Conservation (phyloP, 208 protist species). For the Trypanosoma scelopori region DNA sequence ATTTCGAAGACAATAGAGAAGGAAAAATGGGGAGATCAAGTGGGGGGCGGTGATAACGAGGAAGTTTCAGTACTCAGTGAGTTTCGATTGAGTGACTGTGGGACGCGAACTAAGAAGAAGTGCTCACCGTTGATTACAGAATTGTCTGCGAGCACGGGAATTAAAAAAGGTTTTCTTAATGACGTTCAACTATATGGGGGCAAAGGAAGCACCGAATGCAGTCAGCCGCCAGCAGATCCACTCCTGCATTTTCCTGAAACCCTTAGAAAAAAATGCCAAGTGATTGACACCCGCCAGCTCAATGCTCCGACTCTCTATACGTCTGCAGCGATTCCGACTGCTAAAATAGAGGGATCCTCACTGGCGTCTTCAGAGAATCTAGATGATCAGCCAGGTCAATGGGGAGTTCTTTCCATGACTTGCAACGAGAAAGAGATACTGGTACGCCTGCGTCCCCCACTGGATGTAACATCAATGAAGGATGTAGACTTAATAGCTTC, state of each 20-base stretch:
- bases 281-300: conserved; percentile 61
- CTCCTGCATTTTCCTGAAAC: conserved; percentile 73
- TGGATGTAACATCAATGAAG: conserved; percentile 35
- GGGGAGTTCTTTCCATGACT: conserved; percentile 17
- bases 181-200: conserved; percentile 55
- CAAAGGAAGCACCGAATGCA: conserved; percentile 56
- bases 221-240: conserved; percentile 48
- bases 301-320: background rate
- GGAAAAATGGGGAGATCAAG: conserved; percentile 13
- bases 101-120: conserved; percentile 5
- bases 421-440: conserved; percentile 20
- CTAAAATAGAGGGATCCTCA: conserved; percentile 1
- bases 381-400: background rate
- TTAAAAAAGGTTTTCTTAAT: conserved; percentile 76
- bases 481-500: conserved; percentile 55
- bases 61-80: conserved; percentile 10
- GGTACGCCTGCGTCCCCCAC: conserved; percentile 40
- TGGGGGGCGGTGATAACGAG: background rate
- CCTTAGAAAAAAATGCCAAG: conserved; percentile 68
- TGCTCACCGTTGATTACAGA: conserved; percentile 56
- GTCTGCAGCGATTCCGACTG: background rate
- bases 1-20: conserved; percentile 24
- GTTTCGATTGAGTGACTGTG: conserved; percentile 19
- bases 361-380: background rate
- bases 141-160: conserved; percentile 43